Base-by-base conservation (phyloP, 2,329 filamentous ascomycete species). In the Fusarium sp. region DNA sequence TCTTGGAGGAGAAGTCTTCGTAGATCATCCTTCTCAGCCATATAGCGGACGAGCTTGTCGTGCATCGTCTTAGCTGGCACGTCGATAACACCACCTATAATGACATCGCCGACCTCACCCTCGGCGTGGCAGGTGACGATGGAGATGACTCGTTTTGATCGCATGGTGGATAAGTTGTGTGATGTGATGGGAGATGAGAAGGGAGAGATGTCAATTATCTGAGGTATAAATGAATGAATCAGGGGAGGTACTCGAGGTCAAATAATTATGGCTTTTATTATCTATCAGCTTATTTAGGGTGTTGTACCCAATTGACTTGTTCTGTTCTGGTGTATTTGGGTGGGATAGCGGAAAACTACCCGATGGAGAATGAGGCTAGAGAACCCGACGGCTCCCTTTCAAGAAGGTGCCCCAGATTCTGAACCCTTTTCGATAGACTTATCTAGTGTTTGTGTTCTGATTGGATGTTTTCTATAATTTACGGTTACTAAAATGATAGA, bases 41-140 rank as follows among this genome's bases (percentile, higher is more conserved):
- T 74, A 63, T 84, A 82, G 67, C 83, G 74, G 5, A 77, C 67
- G 18, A 85, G 70, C 65, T 85, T 85, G 6, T 84, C 82, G 59
- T 78, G 82, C 83, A 85, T 84, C 18, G 80, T 83, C 33, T 78
- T 78, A 12, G 79, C 80, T 3, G 77, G 72, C 1, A 78, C 75
- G 34, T 85, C 82, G 1, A 81, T 76, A 4, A 85, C 81, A 18
- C 83, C 84, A 16, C 82, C 82, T 12, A 80, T 77, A 45, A 85
- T 79, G 13, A 85, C 84, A 69, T 86, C 83, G 50, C 84, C 81
- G 0, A 84, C 81, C 71, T 80, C 78, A 51, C 82, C 82, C 63
- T 79, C 80, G 13, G 79, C 77, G 41, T 82, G 81, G 59, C 76
- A 76, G 36, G 77, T 75, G 6, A 82, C 77, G 13, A 80, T 65